Conservation (phyloP, 2,329 filamentous ascomycete species). For the Fusarium mangiferae region DNA sequence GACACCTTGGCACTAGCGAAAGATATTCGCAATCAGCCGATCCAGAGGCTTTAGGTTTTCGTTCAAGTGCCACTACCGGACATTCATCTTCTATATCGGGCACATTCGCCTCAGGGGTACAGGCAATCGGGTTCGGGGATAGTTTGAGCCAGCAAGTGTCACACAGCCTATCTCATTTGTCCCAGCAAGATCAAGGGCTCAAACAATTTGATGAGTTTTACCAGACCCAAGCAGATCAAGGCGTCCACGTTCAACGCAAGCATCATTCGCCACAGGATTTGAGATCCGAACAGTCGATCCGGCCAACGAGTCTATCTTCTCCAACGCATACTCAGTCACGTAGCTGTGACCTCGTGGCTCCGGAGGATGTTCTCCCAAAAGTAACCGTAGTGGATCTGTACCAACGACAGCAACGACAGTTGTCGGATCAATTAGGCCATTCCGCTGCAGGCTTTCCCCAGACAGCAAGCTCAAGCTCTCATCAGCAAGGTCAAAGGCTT, state of each 20-base stretch:
- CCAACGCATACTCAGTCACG: background rate
- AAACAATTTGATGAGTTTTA: background rate
- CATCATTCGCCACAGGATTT: conserved; percentile 21
- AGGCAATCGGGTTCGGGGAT: background rate
- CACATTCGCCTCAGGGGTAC: conserved; percentile 30
- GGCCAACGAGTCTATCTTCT: conserved; percentile 2
- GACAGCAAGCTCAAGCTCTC: conserved; percentile 9
- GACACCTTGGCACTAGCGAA: background rate
- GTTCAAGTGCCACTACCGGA: conserved; percentile 11
- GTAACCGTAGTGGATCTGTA: conserved; percentile 24
- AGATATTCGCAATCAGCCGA: conserved; percentile 18
- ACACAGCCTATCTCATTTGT: conserved; percentile 2
- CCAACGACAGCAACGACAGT: conserved; percentile 34
- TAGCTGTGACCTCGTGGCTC: background rate
- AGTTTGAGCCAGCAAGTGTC: conserved; percentile 20
- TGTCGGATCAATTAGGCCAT: conserved; percentile 30
- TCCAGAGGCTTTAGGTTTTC: conserved; percentile 18
- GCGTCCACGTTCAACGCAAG: conserved; percentile 18
- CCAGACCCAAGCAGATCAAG: conserved; percentile 19
- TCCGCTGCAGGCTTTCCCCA: conserved; percentile 12
- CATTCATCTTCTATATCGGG: conserved; percentile 18
- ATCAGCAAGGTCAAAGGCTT: conserved; percentile 25
- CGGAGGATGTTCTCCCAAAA: background rate
- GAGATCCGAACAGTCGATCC: background rate
- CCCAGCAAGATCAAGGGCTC: conserved; percentile 15